A percentile compares a stretch with the other conserved stretches of the same genome.
Evolutionary conservation across 2,329 filamentous ascomycete genomes (phyloP).

Genomic region (Fusarium nematophilum): DNA sequence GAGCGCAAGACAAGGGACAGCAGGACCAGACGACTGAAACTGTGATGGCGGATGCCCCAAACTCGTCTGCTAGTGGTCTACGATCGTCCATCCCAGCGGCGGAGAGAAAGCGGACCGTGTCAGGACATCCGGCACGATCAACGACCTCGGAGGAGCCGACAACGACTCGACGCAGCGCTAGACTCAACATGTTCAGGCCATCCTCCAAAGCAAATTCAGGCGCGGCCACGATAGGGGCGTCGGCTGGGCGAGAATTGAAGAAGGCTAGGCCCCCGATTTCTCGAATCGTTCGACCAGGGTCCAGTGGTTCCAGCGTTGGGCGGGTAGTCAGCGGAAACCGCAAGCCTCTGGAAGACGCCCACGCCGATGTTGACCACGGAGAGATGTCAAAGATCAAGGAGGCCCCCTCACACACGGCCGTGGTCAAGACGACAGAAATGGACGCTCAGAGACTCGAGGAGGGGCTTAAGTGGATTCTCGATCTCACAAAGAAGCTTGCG

Average conservation of each 20-base stretch:
- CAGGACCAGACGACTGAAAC: constrained; percentile 51
- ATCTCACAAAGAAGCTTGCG: constrained; percentile 84
- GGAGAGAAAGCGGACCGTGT: constrained; percentile 91
- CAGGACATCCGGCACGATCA: constrained; percentile 76
- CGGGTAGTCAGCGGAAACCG: constrained; percentile 91
- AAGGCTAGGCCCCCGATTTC: constrained; percentile 82
- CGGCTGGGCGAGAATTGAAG: constrained; percentile 77
- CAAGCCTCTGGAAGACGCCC: constrained; percentile 76
- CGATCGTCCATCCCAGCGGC: constrained; percentile 57
- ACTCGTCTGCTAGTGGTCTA: constrained; percentile 50
- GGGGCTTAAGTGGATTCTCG: constrained; percentile 79
- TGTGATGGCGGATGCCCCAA: constrained; percentile 56
- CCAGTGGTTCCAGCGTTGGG: constrained; percentile 78
- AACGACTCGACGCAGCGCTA: constrained; percentile 72
- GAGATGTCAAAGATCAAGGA: constrained; percentile 65
- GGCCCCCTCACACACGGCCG: constrained; percentile 49
- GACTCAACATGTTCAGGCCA: constrained; percentile 76
- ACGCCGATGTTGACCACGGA: constrained; percentile 76
- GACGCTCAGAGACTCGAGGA: constrained; percentile 78
- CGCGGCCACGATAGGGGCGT: constrained; percentile 66
- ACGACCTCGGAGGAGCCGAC: constrained; percentile 68
- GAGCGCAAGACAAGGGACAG: constrained; percentile 50
- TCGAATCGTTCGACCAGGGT: constrained; percentile 72
- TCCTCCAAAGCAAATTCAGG: constrained; percentile 73
- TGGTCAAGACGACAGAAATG: constrained; percentile 55